Conservation (phyloP, 495 filamentous ascomycete species). For the Entonaema liquescens region DNA sequence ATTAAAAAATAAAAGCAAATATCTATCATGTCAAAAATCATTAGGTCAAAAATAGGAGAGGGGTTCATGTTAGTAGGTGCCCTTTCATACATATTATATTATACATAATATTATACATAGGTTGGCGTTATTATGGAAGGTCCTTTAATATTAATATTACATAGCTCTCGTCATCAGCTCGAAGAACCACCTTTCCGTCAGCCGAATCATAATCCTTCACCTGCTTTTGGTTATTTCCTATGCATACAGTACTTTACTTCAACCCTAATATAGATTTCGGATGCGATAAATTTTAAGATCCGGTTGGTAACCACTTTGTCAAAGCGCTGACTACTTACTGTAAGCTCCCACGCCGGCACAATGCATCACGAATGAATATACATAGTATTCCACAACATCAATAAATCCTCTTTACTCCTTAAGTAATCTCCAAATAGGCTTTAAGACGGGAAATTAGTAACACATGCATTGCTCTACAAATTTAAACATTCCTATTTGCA, state of each 20-base stretch:
- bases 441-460: not conserved
- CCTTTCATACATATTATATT: not conserved
- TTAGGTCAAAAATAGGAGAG: slow-evolving; percentile 4
- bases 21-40: slow-evolving; percentile 1
- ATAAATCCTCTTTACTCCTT: not conserved
- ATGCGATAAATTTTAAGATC: slow-evolving; percentile 9
- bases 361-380: slow-evolving; percentile 1
- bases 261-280: slow-evolving; percentile 24
- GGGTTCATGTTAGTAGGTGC: not conserved
- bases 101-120: slow-evolving; percentile 1
- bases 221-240: slow-evolving; percentile 11
- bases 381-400: not conserved
- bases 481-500: not conserved
- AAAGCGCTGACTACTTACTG: no score
- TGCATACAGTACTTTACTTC: slow-evolving; percentile 1
- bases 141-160: slow-evolving; percentile 40
- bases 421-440: not conserved
- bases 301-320: not conserved
- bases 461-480: not conserved
- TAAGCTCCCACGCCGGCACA: not conserved
- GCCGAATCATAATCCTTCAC: slow-evolving; percentile 30
- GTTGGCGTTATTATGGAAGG: slow-evolving; percentile 23
- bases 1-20: not conserved
- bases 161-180: slow-evolving; percentile 30
- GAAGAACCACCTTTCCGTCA: slow-evolving; percentile 21